Evolutionary conservation across 2,329 filamentous ascomycete genomes (phyloP), one percentile per base, ranked within the genome.

Genomic region (Fusarium denticulatum): DNA sequence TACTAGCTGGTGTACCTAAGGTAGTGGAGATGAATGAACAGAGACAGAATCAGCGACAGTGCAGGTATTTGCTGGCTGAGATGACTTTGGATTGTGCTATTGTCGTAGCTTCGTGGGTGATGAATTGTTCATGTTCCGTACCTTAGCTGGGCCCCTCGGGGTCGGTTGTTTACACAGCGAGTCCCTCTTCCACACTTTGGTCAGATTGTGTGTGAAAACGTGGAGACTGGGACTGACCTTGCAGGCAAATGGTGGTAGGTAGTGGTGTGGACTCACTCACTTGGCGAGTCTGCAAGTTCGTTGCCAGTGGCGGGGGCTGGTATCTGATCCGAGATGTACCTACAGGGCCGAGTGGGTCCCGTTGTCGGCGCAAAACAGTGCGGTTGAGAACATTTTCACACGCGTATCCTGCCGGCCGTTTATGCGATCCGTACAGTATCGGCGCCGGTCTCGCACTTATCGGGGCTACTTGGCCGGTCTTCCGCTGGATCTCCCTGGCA

Each of bases 331-430:
- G 22, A 42, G 13, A 42, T 42, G 53, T 56, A 42, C 49, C 22
- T 67, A 67, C 64, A 62, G 47, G 55, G 32, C 53, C 47, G 32
- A 58, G 70, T 67, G 70, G 64, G 45, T 45, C 67, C 61, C 50
- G 61, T 68, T 68, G 58, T 73, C 71, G 71, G 71, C 49, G 58
- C 24, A 20, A 43, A 22, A 71, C 71, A 74, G 71, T 73, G 71
- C 71, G 71, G 71, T 74, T 73, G 71, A 73, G 71, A n/a, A 13
- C 3, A 8, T 9, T 7, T 50, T 73, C 58, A 43, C 55, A 73
- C 71, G 57, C 5, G 16, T 6, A 14, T 5, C 4, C 8, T 18
- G 30, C 24, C 10, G 8, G 4, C 11, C 24, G 20, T 20, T 9
- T 9, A 20, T 22, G 24, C 12, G 24, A 7, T 45, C 28, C n/a